phyloP scores from a whole-genome alignment of 441 rosid genomes.

The Viola pubescens region DNA sequence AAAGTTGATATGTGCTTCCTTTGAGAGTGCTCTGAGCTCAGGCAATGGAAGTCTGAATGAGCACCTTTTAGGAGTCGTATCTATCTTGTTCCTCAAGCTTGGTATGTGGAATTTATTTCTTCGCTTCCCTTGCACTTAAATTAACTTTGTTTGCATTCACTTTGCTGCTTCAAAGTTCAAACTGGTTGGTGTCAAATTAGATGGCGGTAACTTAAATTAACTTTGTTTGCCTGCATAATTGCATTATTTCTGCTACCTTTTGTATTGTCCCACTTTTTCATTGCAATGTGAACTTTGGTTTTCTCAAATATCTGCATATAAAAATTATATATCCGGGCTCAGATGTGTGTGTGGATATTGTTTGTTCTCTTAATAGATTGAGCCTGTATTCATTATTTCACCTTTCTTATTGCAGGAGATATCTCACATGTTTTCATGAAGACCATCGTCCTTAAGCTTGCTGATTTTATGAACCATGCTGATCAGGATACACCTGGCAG shows the following conservation, averaged over 20 bases:
- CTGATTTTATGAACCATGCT: constrained; percentile 41
- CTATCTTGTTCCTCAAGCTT: constrained; percentile 57
- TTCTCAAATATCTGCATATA: neutral
- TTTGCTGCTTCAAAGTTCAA: neutral
- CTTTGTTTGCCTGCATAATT: too few relatives aligned
- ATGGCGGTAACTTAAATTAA: neutral
- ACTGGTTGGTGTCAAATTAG: neutral
- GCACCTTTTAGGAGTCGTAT: constrained; percentile 47
- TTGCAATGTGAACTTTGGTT: neutral
- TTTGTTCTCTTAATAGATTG: constrained; percentile 1
- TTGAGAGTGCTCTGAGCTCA: constrained; percentile 45
- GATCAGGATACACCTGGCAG: constrained; percentile 26
- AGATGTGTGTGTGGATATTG: neutral
- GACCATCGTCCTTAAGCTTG: constrained; percentile 57
- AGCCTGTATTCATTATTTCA: constrained; percentile 6
- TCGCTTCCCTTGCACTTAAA: constrained; percentile 1
- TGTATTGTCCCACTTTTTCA: neutral
- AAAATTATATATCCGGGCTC: neutral
- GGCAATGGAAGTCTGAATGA: constrained; percentile 45
- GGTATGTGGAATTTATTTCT: constrained; percentile 41
- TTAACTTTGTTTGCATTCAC: neutral
- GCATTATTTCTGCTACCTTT: too few relatives aligned
- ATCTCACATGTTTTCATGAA: constrained; percentile 52
- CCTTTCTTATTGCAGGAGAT: constrained; percentile 37
- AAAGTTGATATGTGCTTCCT: constrained; percentile 40